Evolutionary conservation across 1,284 basidiomycete genomes (phyloP).

Genomic region (Trametes sp.): DNA sequence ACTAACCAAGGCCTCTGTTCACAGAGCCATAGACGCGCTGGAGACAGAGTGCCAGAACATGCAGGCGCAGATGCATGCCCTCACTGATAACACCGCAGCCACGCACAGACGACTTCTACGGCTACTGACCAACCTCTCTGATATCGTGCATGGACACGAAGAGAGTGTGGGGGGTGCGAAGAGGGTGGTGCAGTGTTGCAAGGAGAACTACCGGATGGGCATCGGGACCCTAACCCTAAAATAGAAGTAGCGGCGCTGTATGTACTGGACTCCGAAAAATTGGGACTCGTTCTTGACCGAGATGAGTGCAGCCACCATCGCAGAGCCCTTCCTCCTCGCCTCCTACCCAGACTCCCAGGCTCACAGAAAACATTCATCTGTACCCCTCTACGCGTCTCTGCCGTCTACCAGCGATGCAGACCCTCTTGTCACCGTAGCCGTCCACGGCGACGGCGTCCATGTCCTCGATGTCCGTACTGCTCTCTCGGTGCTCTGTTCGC

Average conservation of each 20-base stretch:
- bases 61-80: background rate
- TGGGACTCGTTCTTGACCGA: conserved; percentile 28
- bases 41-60: conserved; percentile 19
- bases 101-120: conserved; percentile 1
- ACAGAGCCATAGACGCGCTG: conserved; percentile 21
- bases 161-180: conserved; percentile 21
- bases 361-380: conserved; percentile 24
- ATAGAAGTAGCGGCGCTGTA: conserved; percentile 22
- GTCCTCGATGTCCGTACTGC: conserved; percentile 62
- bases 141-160: conserved; percentile 18
- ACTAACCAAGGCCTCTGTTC: background rate
- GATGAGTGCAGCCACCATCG: conserved; percentile 56
- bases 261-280: conserved; percentile 26
- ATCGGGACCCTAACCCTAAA: conserved; percentile 39
- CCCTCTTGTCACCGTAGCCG: conserved; percentile 62
- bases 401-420: conserved; percentile 27
- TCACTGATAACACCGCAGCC: background rate
- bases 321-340: conserved; percentile 66
- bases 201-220: conserved; percentile 30
- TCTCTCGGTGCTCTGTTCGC: conserved; percentile 3
- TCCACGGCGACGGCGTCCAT: conserved; percentile 76
- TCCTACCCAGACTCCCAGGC: conserved; percentile 49
- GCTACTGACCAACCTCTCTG: conserved; percentile 21
- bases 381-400: conserved; percentile 21
- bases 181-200: conserved; percentile 24